phyloP scores from a whole-genome alignment of 2,329 filamentous ascomycete species.

The Colletotrichum tofieldiae region DNA sequence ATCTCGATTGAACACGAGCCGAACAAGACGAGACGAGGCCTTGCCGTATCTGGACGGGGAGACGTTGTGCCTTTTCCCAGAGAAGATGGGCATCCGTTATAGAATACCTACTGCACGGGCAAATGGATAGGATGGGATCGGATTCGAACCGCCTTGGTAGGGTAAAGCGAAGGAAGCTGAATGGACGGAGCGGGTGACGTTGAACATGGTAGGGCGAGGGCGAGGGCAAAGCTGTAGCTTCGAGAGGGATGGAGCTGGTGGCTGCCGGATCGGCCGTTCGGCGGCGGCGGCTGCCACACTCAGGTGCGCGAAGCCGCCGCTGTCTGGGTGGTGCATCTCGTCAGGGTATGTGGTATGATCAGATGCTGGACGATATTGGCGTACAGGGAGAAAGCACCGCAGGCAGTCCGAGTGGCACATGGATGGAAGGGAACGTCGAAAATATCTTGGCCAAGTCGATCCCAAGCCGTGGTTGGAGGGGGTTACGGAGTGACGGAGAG shows the following conservation, averaged over 20 bases:
- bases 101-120: background rate
- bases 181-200: slow-evolving; percentile 11
- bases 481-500: slow-evolving; percentile 37
- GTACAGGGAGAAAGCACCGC: background rate
- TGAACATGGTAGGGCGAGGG: slow-evolving; percentile 7
- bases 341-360: background rate
- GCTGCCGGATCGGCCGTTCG: slow-evolving; percentile 39
- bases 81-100: slow-evolving; percentile 23
- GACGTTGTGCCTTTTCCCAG: slow-evolving; percentile 25
- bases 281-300: slow-evolving; percentile 34
- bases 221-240: slow-evolving; percentile 10
- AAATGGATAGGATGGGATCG: slow-evolving; percentile 1
- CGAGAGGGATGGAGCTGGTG: slow-evolving; percentile 16
- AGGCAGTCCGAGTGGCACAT: background rate
- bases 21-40: slow-evolving; percentile 16
- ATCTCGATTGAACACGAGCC: slow-evolving; percentile 41
- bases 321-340: slow-evolving; percentile 13
- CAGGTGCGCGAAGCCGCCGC: slow-evolving; percentile 29
- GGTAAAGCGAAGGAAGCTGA: slow-evolving; percentile 6
- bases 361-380: background rate
- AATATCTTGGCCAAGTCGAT: slow-evolving; percentile 5
- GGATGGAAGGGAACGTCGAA: background rate
- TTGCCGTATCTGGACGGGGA: slow-evolving; percentile 27
- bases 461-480: background rate
- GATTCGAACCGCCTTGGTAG: slow-evolving; percentile 15